phyloP scores from a whole-genome alignment of 2,329 filamentous ascomycete genomes.

The Alternaria angustiovoidea region DNA sequence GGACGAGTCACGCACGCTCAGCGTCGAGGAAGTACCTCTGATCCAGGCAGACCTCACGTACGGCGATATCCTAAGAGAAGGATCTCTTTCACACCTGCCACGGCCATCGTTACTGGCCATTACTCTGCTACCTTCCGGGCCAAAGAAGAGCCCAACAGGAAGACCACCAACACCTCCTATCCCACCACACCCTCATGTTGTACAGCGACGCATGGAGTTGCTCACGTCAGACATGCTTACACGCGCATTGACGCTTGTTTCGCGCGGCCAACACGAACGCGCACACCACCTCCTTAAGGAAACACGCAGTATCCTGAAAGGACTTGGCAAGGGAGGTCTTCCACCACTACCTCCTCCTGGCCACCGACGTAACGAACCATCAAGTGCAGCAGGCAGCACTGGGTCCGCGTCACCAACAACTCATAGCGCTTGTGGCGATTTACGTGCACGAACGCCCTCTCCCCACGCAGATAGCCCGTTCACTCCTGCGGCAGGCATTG shows the following conservation, averaged over 20 bases:
- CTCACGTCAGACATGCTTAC: constrained; percentile 98
- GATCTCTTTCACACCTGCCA: constrained; percentile 82
- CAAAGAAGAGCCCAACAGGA: constrained; percentile 64
- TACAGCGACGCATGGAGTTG: constrained; percentile 96
- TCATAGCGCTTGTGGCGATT: constrained; percentile 46
- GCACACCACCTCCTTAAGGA: constrained; percentile 92
- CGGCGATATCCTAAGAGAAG: constrained; percentile 91
- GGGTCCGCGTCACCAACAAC: constrained; percentile 51
- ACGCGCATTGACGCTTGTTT: constrained; percentile 87
- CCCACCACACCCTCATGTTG: constrained; percentile 91
- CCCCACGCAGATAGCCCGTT: constrained; percentile 58
- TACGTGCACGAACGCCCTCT: constrained; percentile 49
- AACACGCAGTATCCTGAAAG: constrained; percentile 93
- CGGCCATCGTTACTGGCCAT: constrained; percentile 92
- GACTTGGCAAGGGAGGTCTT: constrained; percentile 91
- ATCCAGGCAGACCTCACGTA: constrained; percentile 95
- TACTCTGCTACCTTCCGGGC: constrained; percentile 84
- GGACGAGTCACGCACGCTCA: constrained; percentile 82
- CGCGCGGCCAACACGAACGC: constrained; percentile 89
- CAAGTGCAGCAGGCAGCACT: constrained; percentile 50
- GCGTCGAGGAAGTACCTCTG: constrained; percentile 91
- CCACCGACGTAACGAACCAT: constrained; percentile 48
- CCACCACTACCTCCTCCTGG: constrained; percentile 81
- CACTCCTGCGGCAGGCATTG: constrained; percentile 76
- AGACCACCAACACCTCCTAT: constrained; percentile 73